A percentile compares a stretch with the other conserved stretches of the same genome.
These are phyloP conservation scores for Camellia lanceoleosa DNA, from an alignment of 148 eudicot genomes.

Conservation along the genomic window DNA sequence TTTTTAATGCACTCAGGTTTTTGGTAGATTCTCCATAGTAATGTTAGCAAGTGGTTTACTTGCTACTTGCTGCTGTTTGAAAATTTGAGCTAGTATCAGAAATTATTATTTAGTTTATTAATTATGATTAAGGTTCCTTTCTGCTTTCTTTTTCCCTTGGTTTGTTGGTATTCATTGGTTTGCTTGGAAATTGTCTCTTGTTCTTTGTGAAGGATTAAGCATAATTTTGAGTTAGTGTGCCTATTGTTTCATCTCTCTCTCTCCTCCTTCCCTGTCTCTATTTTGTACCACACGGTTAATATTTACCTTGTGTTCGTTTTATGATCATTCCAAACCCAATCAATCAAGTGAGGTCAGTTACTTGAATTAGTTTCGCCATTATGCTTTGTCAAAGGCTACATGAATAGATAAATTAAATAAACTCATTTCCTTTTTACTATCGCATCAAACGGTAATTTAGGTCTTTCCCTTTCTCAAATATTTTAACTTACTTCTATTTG, in stretches of 20 bases:
- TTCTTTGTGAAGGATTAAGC: not conserved
- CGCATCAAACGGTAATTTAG: no score
- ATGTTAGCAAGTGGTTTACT: not conserved
- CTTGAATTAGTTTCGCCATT: no score
- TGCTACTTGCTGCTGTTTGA: not conserved
- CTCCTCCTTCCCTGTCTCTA: no score
- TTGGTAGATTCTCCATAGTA: not conserved
- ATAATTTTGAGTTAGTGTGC: not conserved
- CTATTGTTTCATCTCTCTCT: not conserved
- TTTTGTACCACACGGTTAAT: no score
- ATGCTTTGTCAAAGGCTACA: no score
- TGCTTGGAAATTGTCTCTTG: not conserved
- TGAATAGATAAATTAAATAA: no score
- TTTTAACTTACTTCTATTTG: no score
- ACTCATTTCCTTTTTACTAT: no score
- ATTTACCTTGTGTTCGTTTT: not conserved
- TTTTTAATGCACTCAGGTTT: not conserved
- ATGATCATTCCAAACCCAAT: not conserved
- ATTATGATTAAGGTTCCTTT: not conserved
- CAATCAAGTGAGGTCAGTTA: no score
- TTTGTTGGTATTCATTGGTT: not conserved
- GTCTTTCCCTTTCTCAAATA: no score
- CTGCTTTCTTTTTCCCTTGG: constrained; percentile 1
- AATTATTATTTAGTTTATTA: not conserved
- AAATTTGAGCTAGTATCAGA: not conserved